Conservation (phyloP, 495 filamentous ascomycete species). For the Glutinoglossum americanum region DNA sequence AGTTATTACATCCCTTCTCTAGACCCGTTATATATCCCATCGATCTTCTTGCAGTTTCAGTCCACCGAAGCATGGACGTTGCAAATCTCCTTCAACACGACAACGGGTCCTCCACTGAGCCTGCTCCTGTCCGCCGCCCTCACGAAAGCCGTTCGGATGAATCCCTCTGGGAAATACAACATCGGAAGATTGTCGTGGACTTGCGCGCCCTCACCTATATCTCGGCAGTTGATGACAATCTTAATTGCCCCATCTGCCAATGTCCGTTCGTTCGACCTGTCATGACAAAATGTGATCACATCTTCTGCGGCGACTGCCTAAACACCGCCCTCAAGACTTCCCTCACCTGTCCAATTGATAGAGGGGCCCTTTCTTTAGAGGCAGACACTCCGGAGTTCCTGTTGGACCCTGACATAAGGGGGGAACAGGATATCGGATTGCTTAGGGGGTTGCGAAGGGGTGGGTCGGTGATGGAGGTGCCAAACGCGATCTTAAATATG, state of each 20-base stretch:
- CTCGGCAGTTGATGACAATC: constrained; percentile 45
- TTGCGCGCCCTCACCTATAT: constrained; percentile 51
- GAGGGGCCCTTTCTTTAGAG: not conserved
- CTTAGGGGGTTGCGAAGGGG: not conserved
- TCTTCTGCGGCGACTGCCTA: constrained; percentile 58
- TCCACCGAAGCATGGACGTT: not conserved
- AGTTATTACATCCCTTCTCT: no score
- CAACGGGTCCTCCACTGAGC: no score
- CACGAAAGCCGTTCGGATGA: not conserved
- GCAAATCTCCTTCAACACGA: not conserved
- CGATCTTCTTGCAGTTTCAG: no score
- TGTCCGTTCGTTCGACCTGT: constrained; percentile 50
- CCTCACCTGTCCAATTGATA: not conserved
- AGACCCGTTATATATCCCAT: no score
- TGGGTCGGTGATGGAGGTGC: constrained; percentile 13
- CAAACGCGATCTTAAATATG: constrained; percentile 37
- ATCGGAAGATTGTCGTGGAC: constrained; percentile 23
- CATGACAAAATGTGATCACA: constrained; percentile 51
- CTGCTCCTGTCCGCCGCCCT: not conserved
- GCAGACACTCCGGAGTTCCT: not conserved
- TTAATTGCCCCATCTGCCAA: constrained; percentile 70
- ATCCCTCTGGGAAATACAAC: not conserved
- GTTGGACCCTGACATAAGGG: not conserved
- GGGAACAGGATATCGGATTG: not conserved
- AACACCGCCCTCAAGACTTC: constrained; percentile 21